Evolutionary conservation across 2,329 filamentous ascomycete genomes (phyloP).

Genomic region (Scytalidium lignicola): DNA sequence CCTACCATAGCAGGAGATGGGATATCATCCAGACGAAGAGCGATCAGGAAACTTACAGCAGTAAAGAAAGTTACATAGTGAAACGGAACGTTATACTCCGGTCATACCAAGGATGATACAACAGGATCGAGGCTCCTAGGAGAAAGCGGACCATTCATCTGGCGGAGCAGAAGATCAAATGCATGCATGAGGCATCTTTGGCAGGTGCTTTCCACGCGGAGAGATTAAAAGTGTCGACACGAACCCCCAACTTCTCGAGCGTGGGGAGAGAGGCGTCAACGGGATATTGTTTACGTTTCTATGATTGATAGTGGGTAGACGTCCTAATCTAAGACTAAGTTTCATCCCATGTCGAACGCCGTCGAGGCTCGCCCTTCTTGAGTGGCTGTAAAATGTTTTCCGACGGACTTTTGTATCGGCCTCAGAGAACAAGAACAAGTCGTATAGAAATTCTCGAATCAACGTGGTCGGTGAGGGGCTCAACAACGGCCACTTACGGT

Average conservation of each 20-base stretch:
- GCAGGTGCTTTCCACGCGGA: background rate
- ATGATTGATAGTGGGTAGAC: too few species aligned
- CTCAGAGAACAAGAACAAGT: background rate
- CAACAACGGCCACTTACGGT: background rate
- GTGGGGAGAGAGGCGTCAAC: too few species aligned
- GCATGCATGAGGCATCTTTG: background rate
- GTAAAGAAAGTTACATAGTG: background rate
- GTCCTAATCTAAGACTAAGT: too few species aligned
- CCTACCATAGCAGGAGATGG: background rate
- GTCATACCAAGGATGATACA: background rate
- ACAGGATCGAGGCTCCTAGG: background rate
- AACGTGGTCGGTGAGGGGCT: background rate
- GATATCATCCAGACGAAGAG: background rate
- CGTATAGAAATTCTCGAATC: background rate
- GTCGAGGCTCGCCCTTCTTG: too few species aligned
- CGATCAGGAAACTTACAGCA: background rate
- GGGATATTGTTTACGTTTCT: too few species aligned
- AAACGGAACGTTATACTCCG: background rate
- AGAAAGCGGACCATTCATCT: background rate
- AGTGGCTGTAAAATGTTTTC: too few species aligned
- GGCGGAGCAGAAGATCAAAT: background rate
- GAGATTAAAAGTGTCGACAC: background rate
- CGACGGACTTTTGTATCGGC: background rate
- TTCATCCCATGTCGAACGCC: too few species aligned
- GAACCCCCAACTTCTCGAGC: background rate